A percentile compares a stretch with the other conserved stretches of the same genome.
Evolutionary conservation across 768 basidiomycete genomes (phyloP).

Genomic region (Hortiboletus campestris): DNA sequence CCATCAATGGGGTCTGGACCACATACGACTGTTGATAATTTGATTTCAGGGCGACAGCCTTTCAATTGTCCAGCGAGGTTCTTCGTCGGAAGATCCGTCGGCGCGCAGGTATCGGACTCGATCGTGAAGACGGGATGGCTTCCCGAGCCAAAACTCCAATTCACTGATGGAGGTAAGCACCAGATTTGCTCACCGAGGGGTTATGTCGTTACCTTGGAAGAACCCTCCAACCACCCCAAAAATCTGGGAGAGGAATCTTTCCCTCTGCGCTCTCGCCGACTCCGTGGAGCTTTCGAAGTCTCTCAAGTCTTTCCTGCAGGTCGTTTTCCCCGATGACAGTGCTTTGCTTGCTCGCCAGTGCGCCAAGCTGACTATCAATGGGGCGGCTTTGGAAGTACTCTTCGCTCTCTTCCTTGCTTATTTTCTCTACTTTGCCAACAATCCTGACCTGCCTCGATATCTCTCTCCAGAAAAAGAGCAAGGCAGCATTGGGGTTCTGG

Average conservation of each 20-base stretch:
- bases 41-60: constrained; percentile 65
- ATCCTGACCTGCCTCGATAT: constrained; percentile 78
- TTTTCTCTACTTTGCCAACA: constrained; percentile 80
- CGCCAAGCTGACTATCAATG: constrained; percentile 80
- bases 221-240: constrained; percentile 97
- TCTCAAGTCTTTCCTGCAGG: constrained; percentile 58
- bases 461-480: constrained; percentile 92
- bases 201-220: constrained; percentile 66
- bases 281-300: constrained; percentile 57
- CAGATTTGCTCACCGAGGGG: background rate
- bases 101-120: constrained; percentile 74
- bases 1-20: background rate
- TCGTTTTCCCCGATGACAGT: constrained; percentile 70
- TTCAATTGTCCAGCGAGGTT: constrained; percentile 72
- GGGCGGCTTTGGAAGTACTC: constrained; percentile 85
- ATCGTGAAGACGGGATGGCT: constrained; percentile 92
- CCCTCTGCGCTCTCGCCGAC: constrained; percentile 37
- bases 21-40: background rate
- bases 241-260: constrained; percentile 76
- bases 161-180: constrained; percentile 53
- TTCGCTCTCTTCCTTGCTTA: constrained; percentile 68
- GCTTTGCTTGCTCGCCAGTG: constrained; percentile 94
- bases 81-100: constrained; percentile 45
- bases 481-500: constrained; percentile 74
- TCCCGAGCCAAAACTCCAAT: constrained; percentile 96